These are phyloP conservation scores for Daphne laureola DNA, from an alignment of 441 rosid species.

Conservation along the genomic window DNA sequence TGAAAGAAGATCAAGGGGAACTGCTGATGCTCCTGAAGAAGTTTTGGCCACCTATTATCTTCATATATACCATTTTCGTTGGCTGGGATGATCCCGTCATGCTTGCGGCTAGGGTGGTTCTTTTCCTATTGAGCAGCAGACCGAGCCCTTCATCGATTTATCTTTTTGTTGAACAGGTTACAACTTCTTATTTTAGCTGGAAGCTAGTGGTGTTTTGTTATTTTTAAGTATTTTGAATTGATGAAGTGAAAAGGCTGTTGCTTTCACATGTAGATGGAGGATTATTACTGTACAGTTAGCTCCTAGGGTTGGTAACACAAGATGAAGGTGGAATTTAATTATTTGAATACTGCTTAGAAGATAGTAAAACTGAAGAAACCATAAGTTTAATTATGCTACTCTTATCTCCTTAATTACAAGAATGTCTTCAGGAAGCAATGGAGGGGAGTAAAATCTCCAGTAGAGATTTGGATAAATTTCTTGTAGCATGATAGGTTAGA, in stretches of 20 bases:
- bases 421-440: too few relatives aligned
- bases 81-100: conserved; percentile 33
- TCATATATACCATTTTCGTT: conserved; percentile 28
- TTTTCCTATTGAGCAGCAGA: conserved; percentile 40
- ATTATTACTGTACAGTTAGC: background rate
- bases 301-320: background rate
- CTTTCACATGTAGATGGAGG: background rate
- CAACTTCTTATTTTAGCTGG: conserved; percentile 7
- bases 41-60: conserved; percentile 40
- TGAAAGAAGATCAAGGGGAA: conserved; percentile 19
- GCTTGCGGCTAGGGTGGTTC: conserved; percentile 21
- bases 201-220: background rate
- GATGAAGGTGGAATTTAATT: background rate
- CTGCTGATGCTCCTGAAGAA: conserved; percentile 28
- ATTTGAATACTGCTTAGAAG: background rate
- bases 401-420: background rate
- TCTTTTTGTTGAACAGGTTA: conserved; percentile 40
- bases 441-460: too few relatives aligned
- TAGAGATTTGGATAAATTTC: background rate
- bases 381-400: background rate
- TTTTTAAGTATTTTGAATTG: background rate
- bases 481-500: background rate
- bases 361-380: background rate
- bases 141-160: conserved; percentile 51
- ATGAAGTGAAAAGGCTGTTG: background rate